These are phyloP conservation scores for Torulaspora globosa DNA, from an alignment of 1,139 yeast genomes.

Conservation along the genomic window DNA sequence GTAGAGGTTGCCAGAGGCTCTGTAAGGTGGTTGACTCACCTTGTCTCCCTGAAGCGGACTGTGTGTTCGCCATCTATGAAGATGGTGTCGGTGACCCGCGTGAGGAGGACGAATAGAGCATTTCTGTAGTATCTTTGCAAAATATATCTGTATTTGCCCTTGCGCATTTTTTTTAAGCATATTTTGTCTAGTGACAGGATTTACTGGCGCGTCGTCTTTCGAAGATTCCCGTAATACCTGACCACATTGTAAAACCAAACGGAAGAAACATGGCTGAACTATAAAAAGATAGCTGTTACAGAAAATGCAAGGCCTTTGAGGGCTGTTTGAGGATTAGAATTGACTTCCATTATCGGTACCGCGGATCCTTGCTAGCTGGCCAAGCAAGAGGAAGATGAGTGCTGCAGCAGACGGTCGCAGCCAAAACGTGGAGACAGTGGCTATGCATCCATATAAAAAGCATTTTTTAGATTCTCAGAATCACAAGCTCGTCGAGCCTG, in stretches of 20 bases:
- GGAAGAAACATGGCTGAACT: slow-evolving; percentile 4
- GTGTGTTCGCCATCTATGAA: slow-evolving; percentile 91
- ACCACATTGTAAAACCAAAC: not conserved
- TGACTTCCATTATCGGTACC: not conserved
- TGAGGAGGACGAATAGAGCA: slow-evolving; percentile 53
- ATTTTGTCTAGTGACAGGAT: not conserved
- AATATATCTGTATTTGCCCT: not conserved
- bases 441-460: slow-evolving; percentile 24
- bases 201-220: slow-evolving; percentile 1
- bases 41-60: slow-evolving; percentile 90
- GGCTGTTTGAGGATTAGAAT: not conserved
- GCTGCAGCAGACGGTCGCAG: slow-evolving; percentile 1
- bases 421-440: not conserved
- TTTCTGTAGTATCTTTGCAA: not conserved
- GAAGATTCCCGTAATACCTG: slow-evolving; percentile 2
- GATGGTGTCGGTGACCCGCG: slow-evolving; percentile 97
- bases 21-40: slow-evolving; percentile 92
- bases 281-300: slow-evolving; percentile 1
- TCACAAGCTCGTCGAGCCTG: slow-evolving; percentile 5
- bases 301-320: not conserved
- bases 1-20: slow-evolving; percentile 85
- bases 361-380: not conserved
- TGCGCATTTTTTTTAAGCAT: not conserved
- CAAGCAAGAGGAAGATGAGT: not conserved
- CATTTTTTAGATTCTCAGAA: slow-evolving; percentile 17